Evolutionary conservation across 441 rosid genomes (phyloP), one percentile per base, ranked within the genome.

Genomic region (Sinapis alba): DNA sequence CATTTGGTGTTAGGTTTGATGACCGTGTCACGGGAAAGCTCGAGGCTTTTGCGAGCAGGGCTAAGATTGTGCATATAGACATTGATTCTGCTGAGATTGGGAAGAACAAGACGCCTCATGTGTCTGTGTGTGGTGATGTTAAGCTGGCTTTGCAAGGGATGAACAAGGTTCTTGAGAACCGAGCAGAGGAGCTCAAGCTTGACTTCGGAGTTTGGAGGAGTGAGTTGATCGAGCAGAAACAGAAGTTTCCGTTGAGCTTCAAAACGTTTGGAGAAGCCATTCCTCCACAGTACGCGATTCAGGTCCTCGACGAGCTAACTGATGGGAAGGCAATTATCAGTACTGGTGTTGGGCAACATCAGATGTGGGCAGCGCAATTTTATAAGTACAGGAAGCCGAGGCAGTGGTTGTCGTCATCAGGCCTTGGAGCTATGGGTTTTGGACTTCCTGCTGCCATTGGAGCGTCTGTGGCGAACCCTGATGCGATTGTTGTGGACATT

Each of bases 351-450:
- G 99, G 98, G 6, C 99, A 95, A 68, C 99, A 95, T 84, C 98
- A 93, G 71, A 95, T 95, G 97, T 95, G 97, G 98, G 98, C 99
- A 16, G 97, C 99, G n/a, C 98, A 95, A 71, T 93, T 88, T 79
- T 95, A 95, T 85, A 95, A 90, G 74, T 95, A 90, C 72, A 86
- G 80, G 73, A 91, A 82, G 64, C 94, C 98, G n/a, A 89, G 94
- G 26, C 98, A 93, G 69, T 95, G 95, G 98, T 60, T 95, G 78
- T 87, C 99, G 0, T 93, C 98, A 0, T 95, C 86, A 4, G 99
- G 99, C 1, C 84, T 95, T 16, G 99, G 99, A 13, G 99, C 98
- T 36, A 95, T 95, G 99, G 98, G 99, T 58, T 95, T 95, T 32
- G 98, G 99, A 54, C 81, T 95, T 68, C 99, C 98, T 1, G 97